Evolutionary conservation across 139 green algal species (phyloP), one percentile per base, ranked within the genome.

Genomic region (Closterium sp.): DNA sequence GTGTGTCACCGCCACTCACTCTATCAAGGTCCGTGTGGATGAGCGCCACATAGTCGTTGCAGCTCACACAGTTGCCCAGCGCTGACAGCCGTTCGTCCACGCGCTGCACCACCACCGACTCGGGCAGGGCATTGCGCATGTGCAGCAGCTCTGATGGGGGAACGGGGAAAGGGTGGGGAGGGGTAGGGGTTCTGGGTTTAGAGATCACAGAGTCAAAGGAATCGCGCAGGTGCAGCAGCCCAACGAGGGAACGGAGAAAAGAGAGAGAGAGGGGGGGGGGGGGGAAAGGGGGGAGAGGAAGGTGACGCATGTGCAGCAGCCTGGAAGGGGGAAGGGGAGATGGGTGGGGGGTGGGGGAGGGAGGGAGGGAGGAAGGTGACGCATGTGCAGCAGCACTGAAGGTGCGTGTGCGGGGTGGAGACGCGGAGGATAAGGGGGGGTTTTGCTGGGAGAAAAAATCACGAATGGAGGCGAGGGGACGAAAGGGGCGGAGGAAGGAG

Each of bases 21-120:
- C 93, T 84, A 94, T 99, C 98, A 10, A 99, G 96, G 96, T 99
- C 98, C 0, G 98, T 97, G 94, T 99, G 98, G 30, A 99, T 97
- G 62, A 99, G 94, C 22, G 97, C 97, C 10, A 99, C 97, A 88
- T 99, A 99, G 95, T 99, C 98, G 92, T 99, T 99, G 96, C 97
- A 98, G 7, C 97, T 96, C 30, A 99, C 98, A 95, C 97, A 99
- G 96, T 99, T 99, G 42, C 98, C 98, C 50, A 99, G 95, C 5
- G 98, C 98, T 28, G 97, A 99, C 29, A 99, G 95, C 79, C 98
- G 95, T 96, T 99, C 98, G 70, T 99, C 98, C 32, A 99, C 97
- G 7, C 97, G 93, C 95, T 99, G 97, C 50, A 99, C 97, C n/a
- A 99, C 96, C 79, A 99, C 97, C 92, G 98, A 96, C 84, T 99